Base-by-base conservation (phyloP, 2,329 filamentous ascomycete species). In the Monosporascus ibericus region DNA sequence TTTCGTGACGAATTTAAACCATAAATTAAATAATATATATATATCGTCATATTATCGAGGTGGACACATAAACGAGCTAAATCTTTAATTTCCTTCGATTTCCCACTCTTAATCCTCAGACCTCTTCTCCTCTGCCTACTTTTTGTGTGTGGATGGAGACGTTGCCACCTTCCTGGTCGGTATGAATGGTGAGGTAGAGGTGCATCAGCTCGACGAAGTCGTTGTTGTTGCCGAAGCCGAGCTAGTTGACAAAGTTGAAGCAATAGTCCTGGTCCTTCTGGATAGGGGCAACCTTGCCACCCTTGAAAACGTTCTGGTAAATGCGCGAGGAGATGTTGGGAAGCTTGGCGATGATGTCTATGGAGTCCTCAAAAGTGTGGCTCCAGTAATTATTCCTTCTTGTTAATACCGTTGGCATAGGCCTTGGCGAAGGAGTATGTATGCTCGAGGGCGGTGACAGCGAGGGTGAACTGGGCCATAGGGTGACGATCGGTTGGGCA, bases 31-130 rank as follows among this genome's bases (percentile, higher is more conserved):
- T n/a, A n/a, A n/a, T n/a, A n/a, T n/a, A n/a, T n/a, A n/a, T n/a
- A n/a, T n/a, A n/a, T n/a, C n/a, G n/a, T n/a, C n/a, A n/a, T n/a
- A n/a, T n/a, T n/a, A n/a, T n/a, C n/a, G n/a, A n/a, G n/a, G n/a
- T n/a, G n/a, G n/a, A n/a, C n/a, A n/a, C n/a, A n/a, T n/a, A n/a
- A n/a, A n/a, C n/a, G n/a, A n/a, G n/a, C n/a, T n/a, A n/a, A n/a
- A n/a, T n/a, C n/a, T n/a, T n/a, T n/a, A n/a, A n/a, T n/a, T n/a
- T n/a, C n/a, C n/a, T n/a, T n/a, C n/a, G n/a, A n/a, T n/a, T n/a
- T n/a, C n/a, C n/a, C n/a, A n/a, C 97, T 96, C 89, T 97, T 97
- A 82, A 92, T 97, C 90, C 99, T 99, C 80, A 94, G 94, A 81
- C 99, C 72, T 86, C 74, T 96, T 90, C 80, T 89, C 71, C 65